These are phyloP conservation scores for Colletotrichum sidae DNA, from an alignment of 2,329 filamentous ascomycete genomes.

Conservation along the genomic window DNA sequence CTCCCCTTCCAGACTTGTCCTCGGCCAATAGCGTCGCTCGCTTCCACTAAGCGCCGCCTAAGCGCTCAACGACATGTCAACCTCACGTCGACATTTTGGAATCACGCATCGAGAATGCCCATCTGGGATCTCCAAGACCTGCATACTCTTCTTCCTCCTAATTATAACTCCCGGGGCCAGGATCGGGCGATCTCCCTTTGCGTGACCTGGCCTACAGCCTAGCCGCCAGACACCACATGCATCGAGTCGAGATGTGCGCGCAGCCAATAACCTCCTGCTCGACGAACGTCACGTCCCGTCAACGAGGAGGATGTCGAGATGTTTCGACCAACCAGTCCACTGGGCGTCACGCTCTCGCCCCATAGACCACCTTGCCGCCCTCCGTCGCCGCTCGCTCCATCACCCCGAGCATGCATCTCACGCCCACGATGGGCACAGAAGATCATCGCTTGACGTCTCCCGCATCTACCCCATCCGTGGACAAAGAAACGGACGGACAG, in stretches of 20 bases:
- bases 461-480: slow-evolving; percentile 25
- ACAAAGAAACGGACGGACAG: background rate
- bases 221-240: slow-evolving; percentile 22
- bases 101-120: slow-evolving; percentile 29
- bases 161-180: slow-evolving; percentile 37
- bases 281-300: slow-evolving; percentile 3
- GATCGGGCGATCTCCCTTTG: slow-evolving; percentile 14
- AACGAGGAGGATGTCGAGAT: background rate
- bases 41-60: slow-evolving; percentile 36
- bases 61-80: slow-evolving; percentile 35
- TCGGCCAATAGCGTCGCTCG: slow-evolving; percentile 28
- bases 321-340: background rate
- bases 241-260: slow-evolving; percentile 18
- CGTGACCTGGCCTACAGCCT: slow-evolving; percentile 6
- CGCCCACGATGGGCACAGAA: slow-evolving; percentile 21
- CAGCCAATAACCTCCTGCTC: slow-evolving; percentile 2
- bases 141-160: slow-evolving; percentile 7
- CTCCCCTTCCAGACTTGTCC: slow-evolving; percentile 8
- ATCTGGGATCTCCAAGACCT: slow-evolving; percentile 16
- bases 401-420: background rate
- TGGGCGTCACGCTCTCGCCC: slow-evolving; percentile 33
- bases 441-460: slow-evolving; percentile 24
- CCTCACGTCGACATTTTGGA: slow-evolving; percentile 24
- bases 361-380: background rate
- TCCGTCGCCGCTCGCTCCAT: background rate